Base-by-base conservation (phyloP, 2,329 filamentous ascomycete genomes). In the Paecilomyces formosus region DNA sequence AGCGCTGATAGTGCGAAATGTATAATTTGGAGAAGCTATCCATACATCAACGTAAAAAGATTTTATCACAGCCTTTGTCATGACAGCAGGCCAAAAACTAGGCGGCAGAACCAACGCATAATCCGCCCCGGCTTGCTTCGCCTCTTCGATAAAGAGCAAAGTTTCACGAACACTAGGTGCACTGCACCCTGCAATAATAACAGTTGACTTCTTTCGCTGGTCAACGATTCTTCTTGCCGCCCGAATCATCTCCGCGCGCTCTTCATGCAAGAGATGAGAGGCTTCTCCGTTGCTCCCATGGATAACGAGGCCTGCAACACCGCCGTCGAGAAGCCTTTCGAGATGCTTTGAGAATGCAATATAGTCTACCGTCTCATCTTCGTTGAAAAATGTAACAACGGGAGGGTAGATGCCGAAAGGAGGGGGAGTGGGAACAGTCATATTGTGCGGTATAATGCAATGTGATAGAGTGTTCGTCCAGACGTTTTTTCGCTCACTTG, bases 161-260 rank as follows among this genome's bases (percentile, higher is more conserved):
- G 84, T 84, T 74, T 90, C 87, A 58, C 85, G 79, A 9, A 84
- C 87, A 56, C 85, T 88, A 68, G 89, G 86, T 56, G 82, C 81
- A 57, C 86, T 86, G 66, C 87, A 89, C 50, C 88, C 88, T 45
- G 88, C 88, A 60, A 91, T 87, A 62, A 91, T 74, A 51, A 45
- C n/a, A 18, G 15, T 45, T 8, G 35, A 18, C 35, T 45, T 45
- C 35, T 45, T 45, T 18, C n/a, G 35, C 13, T 45, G 35, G 8
- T 45, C 35, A 3, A 15, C 35, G 86, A 57, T 55, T 57, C 59
- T 54, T 55, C 54, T 50, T 78, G 68, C 82, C 53, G 82, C 74
- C 12, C 80, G 72, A 56, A 84, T 83, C 13, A 79, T 71, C 26
- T 70, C 65, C 58, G 72, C 74, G 55, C 82, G 75, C 70, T 84